Evolutionary conservation across 768 basidiomycete species (phyloP).

Genomic region (Lentinus tigrinus): DNA sequence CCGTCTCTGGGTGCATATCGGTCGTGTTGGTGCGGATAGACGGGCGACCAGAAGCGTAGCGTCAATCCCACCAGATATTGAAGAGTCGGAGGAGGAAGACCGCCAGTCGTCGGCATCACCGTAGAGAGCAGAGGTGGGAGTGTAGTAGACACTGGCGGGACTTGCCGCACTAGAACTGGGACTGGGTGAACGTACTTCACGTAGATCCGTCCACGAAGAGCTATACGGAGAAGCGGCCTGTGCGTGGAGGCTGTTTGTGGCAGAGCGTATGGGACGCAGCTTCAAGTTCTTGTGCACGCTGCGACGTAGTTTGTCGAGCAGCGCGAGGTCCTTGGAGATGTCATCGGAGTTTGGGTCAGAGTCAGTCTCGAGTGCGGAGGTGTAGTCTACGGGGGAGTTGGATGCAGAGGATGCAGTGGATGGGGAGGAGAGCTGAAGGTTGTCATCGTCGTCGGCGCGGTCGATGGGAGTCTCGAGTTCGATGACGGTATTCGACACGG

Average conservation of each 20-base stretch:
- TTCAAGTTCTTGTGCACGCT: constrained; percentile 77
- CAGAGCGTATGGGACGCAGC: constrained; percentile 72
- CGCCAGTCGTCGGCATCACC: constrained; percentile 23
- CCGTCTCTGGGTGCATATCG: constrained; percentile 63
- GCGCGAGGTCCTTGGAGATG: constrained; percentile 63
- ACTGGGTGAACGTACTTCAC: constrained; percentile 39
- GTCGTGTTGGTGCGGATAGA: constrained; percentile 47
- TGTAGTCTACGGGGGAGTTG: constrained; percentile 26
- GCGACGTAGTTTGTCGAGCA: constrained; percentile 65
- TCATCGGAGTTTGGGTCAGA: constrained; percentile 46
- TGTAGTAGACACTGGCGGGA: constrained; percentile 46
- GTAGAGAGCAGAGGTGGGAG: constrained; percentile 45
- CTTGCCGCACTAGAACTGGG: constrained; percentile 44
- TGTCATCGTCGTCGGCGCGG: constrained; percentile 33
- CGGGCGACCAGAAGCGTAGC: constrained; percentile 48
- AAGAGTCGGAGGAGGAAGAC: constrained; percentile 21
- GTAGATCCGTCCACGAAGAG: constrained; percentile 29
- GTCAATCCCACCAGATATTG: constrained; percentile 37
- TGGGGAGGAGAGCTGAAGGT: constrained; percentile 28
- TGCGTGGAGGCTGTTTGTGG: constrained; percentile 16
- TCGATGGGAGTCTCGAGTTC: constrained; percentile 36
- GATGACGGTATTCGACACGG: constrained; percentile 28
- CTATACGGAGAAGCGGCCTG: constrained; percentile 25
- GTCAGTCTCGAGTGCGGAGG: constrained; percentile 22
- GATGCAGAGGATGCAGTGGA: constrained; percentile 44